Evolutionary conservation across 495 filamentous ascomycete species (phyloP).

Genomic region (Penicillium argentinense): DNA sequence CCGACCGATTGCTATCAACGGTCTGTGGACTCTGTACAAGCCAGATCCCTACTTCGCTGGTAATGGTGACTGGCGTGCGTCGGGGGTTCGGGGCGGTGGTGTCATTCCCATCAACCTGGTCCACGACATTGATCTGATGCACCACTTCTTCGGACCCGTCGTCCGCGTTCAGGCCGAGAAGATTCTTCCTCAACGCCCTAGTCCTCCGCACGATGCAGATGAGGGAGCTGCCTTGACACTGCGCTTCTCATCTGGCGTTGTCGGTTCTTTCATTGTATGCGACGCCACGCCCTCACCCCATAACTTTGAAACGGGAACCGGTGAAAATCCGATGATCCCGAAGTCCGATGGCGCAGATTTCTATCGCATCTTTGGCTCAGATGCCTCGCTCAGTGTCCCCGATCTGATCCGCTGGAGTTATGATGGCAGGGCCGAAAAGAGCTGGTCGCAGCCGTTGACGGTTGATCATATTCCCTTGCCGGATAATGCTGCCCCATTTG

Average conservation of each 20-base stretch:
- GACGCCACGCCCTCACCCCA: constrained; percentile 53
- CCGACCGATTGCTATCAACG: constrained; percentile 51
- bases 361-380: constrained; percentile 57
- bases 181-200: constrained; percentile 38
- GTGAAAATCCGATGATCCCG: constrained; percentile 58
- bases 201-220: constrained; percentile 45
- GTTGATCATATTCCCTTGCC: constrained; percentile 34
- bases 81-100: constrained; percentile 35
- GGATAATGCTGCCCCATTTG: constrained; percentile 49
- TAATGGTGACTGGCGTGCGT: constrained; percentile 49
- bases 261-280: constrained; percentile 56
- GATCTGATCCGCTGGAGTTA: constrained; percentile 58
- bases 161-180: constrained; percentile 50
- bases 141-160: constrained; percentile 57
- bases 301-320: constrained; percentile 56
- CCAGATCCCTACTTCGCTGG: constrained; percentile 51
- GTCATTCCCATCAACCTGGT: constrained; percentile 60
- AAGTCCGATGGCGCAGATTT: constrained; percentile 39
- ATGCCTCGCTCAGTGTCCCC: constrained; percentile 54
- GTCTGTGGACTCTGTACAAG: constrained; percentile 56
- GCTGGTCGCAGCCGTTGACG: constrained; percentile 31
- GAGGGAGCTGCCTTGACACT: constrained; percentile 58
- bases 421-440: constrained; percentile 31
- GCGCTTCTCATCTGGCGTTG: constrained; percentile 55
- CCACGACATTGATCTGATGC: constrained; percentile 60